Evolutionary conservation across 148 eudicot species (phyloP).

Genomic region (Fagopyrum tataricum): DNA sequence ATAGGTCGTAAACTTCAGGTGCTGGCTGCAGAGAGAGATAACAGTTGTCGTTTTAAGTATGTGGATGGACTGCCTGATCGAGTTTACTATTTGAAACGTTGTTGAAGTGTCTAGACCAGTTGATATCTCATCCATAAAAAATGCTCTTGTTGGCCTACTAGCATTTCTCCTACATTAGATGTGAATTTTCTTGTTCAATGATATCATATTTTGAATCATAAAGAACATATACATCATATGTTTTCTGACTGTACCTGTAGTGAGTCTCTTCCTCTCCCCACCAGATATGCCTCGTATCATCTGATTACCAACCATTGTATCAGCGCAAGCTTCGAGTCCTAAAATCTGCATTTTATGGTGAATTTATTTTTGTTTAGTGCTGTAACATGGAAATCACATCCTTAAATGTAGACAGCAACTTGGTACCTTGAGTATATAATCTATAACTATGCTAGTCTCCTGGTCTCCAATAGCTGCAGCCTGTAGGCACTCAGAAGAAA

Average conservation of each 20-base stretch:
- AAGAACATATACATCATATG: neutral
- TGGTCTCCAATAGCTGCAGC: constrained; percentile 70
- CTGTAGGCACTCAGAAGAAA: constrained; percentile 20
- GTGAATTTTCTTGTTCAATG: neutral
- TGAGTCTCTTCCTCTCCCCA: constrained; percentile 71
- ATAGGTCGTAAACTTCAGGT: constrained; percentile 74
- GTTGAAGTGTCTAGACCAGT: constrained; percentile 92
- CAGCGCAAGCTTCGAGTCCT: constrained; percentile 82
- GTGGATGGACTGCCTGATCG: constrained; percentile 71
- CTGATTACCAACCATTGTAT: constrained; percentile 74
- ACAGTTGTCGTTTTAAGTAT: constrained; percentile 73
- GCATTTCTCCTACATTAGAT: constrained; percentile 57
- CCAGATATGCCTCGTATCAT: constrained; percentile 88
- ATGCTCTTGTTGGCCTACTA: constrained; percentile 82
- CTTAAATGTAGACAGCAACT: neutral
- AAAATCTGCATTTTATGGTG: constrained; percentile 36
- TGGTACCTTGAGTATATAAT: constrained; percentile 66
- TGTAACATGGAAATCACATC: neutral
- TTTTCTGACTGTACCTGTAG: constrained; percentile 42
- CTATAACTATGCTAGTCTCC: constrained; percentile 61
- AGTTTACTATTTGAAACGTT: constrained; percentile 78
- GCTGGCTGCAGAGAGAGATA: constrained; percentile 89
- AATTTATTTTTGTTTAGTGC: neutral
- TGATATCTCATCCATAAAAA: constrained; percentile 93
- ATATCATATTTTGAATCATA: neutral